Percentiles rank a stretch among this genome's conserved stretches.
Evolutionary conservation across 805 yeast species (phyloP).

Genomic region (Yarrowia sp.): DNA sequence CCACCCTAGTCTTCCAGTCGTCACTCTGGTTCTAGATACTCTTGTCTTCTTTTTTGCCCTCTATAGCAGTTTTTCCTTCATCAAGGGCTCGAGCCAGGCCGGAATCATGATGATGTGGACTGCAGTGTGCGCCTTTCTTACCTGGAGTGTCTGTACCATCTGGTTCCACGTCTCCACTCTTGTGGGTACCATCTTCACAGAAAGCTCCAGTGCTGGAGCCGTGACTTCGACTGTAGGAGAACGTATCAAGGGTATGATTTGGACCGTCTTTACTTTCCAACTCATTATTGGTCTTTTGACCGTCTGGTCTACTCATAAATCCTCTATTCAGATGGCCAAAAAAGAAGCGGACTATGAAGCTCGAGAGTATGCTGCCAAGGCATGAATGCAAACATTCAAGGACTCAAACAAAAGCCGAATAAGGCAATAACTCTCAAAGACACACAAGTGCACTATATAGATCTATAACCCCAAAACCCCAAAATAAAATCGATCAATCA

Average conservation of each 20-base stretch:
- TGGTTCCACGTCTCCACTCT: slow-evolving; percentile 32
- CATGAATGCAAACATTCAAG: too few relatives aligned
- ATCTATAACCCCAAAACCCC: too few relatives aligned
- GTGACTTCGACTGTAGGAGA: slow-evolving; percentile 27
- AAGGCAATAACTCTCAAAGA: too few relatives aligned
- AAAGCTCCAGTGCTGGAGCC: slow-evolving; percentile 28
- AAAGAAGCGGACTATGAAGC: slow-evolving; percentile 7
- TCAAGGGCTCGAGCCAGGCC: slow-evolving; percentile 3
- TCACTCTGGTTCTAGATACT: not conserved
- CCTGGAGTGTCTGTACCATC: slow-evolving; percentile 31
- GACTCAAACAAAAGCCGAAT: too few relatives aligned
- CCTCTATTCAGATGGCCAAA: not conserved
- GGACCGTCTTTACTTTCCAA: slow-evolving; percentile 31
- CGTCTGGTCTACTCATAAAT: not conserved
- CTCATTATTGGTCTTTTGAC: slow-evolving; percentile 17
- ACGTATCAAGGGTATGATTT: slow-evolving; percentile 31
- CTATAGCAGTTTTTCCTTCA: not conserved
- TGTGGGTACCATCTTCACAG: slow-evolving; percentile 27
- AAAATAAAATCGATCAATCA: too few relatives aligned
- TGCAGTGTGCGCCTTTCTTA: slow-evolving; percentile 24
- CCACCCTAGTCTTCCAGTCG: not conserved
- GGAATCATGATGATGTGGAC: slow-evolving; percentile 8
- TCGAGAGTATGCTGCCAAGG: not conserved
- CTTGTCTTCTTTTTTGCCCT: not conserved
- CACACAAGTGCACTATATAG: too few relatives aligned